Evolutionary conservation across 2,329 filamentous ascomycete genomes (phyloP).

Genomic region (Coniella lustricola): DNA sequence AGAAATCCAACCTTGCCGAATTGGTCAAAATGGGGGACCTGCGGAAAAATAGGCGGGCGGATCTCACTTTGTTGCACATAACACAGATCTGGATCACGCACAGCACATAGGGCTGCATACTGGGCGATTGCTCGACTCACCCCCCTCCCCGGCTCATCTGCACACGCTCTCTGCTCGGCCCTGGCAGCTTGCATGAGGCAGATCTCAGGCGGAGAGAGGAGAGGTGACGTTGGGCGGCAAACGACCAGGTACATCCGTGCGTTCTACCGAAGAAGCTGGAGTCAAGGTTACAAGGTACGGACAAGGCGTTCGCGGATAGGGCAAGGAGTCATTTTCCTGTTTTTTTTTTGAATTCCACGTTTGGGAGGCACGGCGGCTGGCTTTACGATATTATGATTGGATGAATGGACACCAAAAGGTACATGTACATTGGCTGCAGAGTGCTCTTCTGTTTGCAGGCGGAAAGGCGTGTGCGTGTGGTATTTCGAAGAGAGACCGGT

Average conservation of each 20-base stretch:
- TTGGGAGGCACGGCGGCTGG: conserved; percentile 32
- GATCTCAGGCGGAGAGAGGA: conserved; percentile 1
- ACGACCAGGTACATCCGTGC: conserved; percentile 2
- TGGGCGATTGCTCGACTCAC: conserved; percentile 9
- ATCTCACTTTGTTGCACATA: conserved; percentile 4
- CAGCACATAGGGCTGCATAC: conserved; percentile 16
- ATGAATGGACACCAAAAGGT: conserved; percentile 32
- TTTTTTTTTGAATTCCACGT: conserved; percentile 24
- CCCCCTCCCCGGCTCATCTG: conserved; percentile 9
- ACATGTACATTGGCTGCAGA: conserved; percentile 30
- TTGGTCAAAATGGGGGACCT: background rate
- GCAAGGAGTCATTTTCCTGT: no score
- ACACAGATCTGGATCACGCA: conserved; percentile 14
- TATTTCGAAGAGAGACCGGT: conserved; percentile 7
- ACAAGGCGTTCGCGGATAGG: conserved; percentile 1
- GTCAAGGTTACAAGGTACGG: background rate
- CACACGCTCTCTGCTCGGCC: conserved; percentile 8
- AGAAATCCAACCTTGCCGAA: background rate
- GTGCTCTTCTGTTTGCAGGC: conserved; percentile 19
- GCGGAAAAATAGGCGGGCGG: background rate
- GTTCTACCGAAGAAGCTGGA: conserved; percentile 4
- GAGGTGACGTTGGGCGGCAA: conserved; percentile 16
- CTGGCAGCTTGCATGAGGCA: conserved; percentile 4
- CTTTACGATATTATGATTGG: conserved; percentile 51
- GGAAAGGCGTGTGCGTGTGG: conserved; percentile 17